A percentile compares a stretch with the other conserved stretches of the same genome.
These are phyloP conservation scores for Thielaviopsis populi DNA, from an alignment of 2,329 filamentous ascomycete genomes.

Conservation along the genomic window DNA sequence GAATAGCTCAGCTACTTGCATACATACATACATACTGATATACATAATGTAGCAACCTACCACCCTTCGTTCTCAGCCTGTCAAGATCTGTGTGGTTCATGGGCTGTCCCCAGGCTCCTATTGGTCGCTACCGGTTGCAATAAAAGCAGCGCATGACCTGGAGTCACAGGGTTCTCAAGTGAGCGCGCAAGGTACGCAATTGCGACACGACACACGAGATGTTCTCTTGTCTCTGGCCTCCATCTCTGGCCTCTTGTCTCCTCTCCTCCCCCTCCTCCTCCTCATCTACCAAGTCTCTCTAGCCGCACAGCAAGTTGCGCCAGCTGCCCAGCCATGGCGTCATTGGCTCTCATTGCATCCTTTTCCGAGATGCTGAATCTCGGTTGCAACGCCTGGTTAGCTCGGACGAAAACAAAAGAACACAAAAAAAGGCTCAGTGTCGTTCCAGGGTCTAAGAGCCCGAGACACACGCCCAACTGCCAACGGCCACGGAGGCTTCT, in stretches of 20 bases:
- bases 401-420: not conserved
- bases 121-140: not conserved
- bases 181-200: no score
- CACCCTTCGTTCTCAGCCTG: no score
- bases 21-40: no score
- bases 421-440: no score
- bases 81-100: not conserved
- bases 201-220: not conserved
- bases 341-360: not conserved
- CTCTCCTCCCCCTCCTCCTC: not conserved
- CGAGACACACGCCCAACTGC: no score
- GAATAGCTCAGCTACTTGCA: not conserved
- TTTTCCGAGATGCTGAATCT: not conserved
- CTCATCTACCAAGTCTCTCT: not conserved
- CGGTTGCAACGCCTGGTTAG: not conserved
- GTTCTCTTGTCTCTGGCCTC: no score
- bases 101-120: not conserved
- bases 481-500: no score
- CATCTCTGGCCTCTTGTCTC: no score
- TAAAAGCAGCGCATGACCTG: not conserved
- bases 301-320: not conserved
- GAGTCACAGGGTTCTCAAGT: not conserved
- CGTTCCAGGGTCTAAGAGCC: not conserved
- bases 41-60: no score
- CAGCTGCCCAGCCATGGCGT: not conserved